Conservation (phyloP, 352 stramenopile species). For the Phytophthora ramorum region DNA sequence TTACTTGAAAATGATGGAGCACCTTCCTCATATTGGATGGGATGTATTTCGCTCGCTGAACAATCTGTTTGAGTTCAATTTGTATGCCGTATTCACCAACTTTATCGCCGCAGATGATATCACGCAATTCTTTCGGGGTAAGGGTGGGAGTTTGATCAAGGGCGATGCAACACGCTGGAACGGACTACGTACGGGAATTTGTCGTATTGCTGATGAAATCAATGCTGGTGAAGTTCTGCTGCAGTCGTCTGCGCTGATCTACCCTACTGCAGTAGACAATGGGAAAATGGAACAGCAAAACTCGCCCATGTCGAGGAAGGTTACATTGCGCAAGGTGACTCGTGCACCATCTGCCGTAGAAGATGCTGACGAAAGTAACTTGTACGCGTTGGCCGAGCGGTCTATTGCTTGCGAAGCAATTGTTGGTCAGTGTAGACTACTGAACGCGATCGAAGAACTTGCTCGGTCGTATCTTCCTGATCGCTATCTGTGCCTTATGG, state of each 20-base stretch:
- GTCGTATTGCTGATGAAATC: conserved; percentile 61
- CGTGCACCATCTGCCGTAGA: conserved; percentile 53
- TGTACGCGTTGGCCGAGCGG: conserved; percentile 69
- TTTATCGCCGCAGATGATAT: conserved; percentile 60
- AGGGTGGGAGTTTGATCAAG: conserved; percentile 26
- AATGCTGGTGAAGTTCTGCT: conserved; percentile 52
- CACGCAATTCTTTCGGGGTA: conserved; percentile 54
- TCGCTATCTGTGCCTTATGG: conserved; percentile 71
- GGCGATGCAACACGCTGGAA: conserved; percentile 47
- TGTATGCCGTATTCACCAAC: conserved; percentile 79
- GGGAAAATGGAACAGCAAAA: conserved; percentile 20
- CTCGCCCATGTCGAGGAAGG: conserved; percentile 30
- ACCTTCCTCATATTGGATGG: conserved; percentile 75
- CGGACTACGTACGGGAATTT: conserved; percentile 51
- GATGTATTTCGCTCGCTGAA: conserved; percentile 77
- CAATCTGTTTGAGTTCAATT: conserved; percentile 82
- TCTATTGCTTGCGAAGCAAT: conserved; percentile 74
- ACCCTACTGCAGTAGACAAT: conserved; percentile 27
- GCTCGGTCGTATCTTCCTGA: conserved; percentile 70
- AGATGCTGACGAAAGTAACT: conserved; percentile 55
- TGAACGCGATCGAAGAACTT: conserved; percentile 73
- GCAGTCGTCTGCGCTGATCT: conserved; percentile 53
- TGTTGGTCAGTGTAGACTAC: conserved; percentile 61
- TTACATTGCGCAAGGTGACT: conserved; percentile 65
- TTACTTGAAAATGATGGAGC: conserved; percentile 90